These are phyloP conservation scores for Gaultheria prostrata DNA, from an alignment of 148 eudicot genomes.

Conservation along the genomic window DNA sequence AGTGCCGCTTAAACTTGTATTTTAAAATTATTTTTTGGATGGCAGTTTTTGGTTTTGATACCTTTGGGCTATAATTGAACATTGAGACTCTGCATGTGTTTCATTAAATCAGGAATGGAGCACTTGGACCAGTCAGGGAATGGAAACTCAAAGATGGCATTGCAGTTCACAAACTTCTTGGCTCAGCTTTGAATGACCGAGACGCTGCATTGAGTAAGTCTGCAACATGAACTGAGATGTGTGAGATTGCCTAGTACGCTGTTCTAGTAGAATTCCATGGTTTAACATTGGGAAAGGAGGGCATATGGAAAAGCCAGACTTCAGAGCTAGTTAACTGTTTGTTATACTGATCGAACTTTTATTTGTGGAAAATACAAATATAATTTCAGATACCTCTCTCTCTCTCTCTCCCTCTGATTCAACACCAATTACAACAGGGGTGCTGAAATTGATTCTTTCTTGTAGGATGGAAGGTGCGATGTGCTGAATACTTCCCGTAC, in stretches of 20 bases:
- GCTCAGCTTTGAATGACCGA: conserved; percentile 42
- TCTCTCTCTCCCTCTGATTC: background rate
- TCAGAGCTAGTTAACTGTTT: background rate
- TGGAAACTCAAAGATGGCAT: conserved; percentile 79
- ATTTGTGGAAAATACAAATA: background rate
- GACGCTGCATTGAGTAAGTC: conserved; percentile 80
- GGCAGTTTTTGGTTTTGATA: background rate
- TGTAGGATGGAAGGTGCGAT: conserved; percentile 79
- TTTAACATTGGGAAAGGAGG: background rate
- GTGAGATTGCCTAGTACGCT: background rate
- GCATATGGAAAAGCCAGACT: background rate
- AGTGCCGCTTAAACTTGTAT: background rate
- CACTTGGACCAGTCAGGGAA: conserved; percentile 42
- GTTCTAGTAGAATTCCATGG: background rate
- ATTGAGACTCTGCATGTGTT: background rate
- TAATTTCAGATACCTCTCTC: background rate
- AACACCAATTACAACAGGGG: background rate
- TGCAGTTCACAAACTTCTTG: conserved; percentile 74
- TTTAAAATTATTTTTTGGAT: background rate
- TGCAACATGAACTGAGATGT: background rate
- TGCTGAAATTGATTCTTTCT: conserved; percentile 18
- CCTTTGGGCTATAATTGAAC: background rate
- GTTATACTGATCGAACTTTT: background rate
- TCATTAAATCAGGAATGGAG: conserved; percentile 50
- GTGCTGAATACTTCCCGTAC: conserved; percentile 77